Conservation (phyloP, 306 rosid genomes). For the Pachyrhizus erosus region DNA sequence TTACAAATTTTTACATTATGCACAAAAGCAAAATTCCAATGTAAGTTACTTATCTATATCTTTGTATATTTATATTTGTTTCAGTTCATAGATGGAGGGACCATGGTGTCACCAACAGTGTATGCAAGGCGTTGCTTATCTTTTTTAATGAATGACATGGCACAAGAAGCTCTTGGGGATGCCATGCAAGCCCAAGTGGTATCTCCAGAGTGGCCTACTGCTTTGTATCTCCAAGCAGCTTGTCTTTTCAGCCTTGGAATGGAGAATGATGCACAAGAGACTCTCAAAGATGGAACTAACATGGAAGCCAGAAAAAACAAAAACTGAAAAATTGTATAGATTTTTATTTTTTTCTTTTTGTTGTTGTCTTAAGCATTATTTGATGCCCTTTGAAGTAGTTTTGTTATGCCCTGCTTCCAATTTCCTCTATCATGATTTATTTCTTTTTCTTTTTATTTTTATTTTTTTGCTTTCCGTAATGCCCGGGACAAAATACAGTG, state of each 20-base stretch:
- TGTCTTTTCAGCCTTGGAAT: constrained; percentile 85
- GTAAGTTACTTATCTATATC: too few relatives aligned
- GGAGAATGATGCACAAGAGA: constrained; percentile 95
- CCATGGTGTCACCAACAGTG: constrained; percentile 97
- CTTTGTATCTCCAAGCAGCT: constrained; percentile 92
- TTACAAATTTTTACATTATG: too few relatives aligned
- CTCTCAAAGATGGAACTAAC: constrained; percentile 84
- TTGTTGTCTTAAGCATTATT: constrained; percentile 22
- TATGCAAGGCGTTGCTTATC: constrained; percentile 88
- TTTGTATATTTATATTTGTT: neutral
- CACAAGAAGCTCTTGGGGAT: constrained; percentile 85
- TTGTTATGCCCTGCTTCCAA: constrained; percentile 40
- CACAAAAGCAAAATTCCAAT: too few relatives aligned
- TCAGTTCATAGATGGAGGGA: constrained; percentile 94
- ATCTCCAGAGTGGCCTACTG: constrained; percentile 94
- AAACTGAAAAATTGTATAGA: constrained; percentile 56
- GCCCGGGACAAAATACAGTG: constrained; percentile 25
- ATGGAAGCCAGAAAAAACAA: constrained; percentile 82
- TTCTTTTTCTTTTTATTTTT: neutral
- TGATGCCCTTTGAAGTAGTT: constrained; percentile 31
- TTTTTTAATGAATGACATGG: constrained; percentile 78
- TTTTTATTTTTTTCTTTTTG: neutral
- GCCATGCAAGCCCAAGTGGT: constrained; percentile 96
- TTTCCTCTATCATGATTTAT: neutral
- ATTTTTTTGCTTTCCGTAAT: constrained; percentile 17